Evolutionary conservation across 2,329 filamentous ascomycete species (phyloP).

Genomic region (Neoascochyta sp.): DNA sequence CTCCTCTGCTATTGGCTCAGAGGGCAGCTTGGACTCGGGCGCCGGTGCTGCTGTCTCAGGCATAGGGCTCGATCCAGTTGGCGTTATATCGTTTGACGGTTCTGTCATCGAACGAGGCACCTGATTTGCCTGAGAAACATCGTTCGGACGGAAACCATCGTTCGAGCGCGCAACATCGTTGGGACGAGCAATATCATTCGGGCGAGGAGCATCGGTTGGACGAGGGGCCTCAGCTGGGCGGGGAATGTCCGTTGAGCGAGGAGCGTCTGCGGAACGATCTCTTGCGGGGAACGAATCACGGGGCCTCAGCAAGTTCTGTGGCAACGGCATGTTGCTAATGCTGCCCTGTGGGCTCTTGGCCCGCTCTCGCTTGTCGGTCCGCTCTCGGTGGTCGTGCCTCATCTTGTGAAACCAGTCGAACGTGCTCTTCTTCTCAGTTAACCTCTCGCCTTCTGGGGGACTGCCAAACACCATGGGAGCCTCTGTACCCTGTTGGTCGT

Average conservation of each 20-base stretch:
- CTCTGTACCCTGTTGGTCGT: conserved; percentile 28
- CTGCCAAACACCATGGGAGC: conserved; percentile 32
- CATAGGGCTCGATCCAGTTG: conserved; percentile 15
- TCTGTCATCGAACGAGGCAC: too few species aligned
- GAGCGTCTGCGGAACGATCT: conserved; percentile 29
- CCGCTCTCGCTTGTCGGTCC: conserved; percentile 51
- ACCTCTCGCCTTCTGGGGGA: conserved; percentile 36
- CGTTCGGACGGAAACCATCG: too few species aligned
- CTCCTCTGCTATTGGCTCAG: neutral
- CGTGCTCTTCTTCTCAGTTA: conserved; percentile 55
- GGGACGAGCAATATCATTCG: too few species aligned
- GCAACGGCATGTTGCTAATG: conserved; percentile 16
- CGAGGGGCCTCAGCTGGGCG: too few species aligned
- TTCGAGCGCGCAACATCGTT: too few species aligned
- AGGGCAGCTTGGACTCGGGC: conserved; percentile 4
- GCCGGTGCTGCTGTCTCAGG: conserved; percentile 1
- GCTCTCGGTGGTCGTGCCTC: conserved; percentile 56
- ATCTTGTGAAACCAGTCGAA: conserved; percentile 65
- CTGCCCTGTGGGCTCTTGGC: conserved; percentile 50
- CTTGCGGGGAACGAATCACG: conserved; percentile 13
- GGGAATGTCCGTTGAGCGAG: conserved; percentile 14
- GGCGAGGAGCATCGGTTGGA: too few species aligned
- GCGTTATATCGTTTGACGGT: conserved; percentile 18
- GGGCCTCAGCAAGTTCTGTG: conserved; percentile 19
- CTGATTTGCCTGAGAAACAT: too few species aligned